Base-by-base conservation (phyloP, 2,329 filamentous ascomycete genomes). In the Paecilomyces variotii region DNA sequence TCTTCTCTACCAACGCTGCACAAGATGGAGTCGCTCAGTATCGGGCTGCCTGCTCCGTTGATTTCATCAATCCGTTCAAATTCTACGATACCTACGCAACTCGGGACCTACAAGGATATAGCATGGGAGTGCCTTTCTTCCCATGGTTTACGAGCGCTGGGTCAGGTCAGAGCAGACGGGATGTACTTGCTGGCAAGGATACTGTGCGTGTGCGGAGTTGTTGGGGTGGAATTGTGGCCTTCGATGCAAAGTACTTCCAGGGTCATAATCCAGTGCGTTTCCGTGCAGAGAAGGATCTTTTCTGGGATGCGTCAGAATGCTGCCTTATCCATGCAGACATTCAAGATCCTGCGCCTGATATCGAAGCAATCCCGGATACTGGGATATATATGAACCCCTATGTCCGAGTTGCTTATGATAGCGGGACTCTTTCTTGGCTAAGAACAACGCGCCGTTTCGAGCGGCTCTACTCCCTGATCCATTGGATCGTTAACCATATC, bases 81-180 rank as follows among this genome's bases (percentile, higher is more conserved):
- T 89, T 88, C 68, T 91, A 92, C 71, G 89, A 92, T 70, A 85
- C 87, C 0, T 91, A 88, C 72, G 89, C 88, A 1, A 87, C 85
- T 28, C 80, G 88, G 24, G 89, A 91, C 67, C 73, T 82, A 2
- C 85, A 90, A 64, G 88, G 88, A 0, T 87, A 82, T 67, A 81
- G 82, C 28, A 83, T 87, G 67, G 88, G 87, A 1, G 73, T 90
- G 2, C 87, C 87, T 0, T 85, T 90, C 68, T 92, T 82, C 67
- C 89, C 89, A 0, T 89, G 87, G 80, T 91, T 91, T 69, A 80
- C 83, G 3, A 72, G 64, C 10, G 70, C 74, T 12, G 78, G 78
- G 1, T 70, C 80, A 12, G 84, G 76, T 0, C 74, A 74, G n/a
- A 85, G 81, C 39, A 79, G 87, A 52, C 76, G 78, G 3, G 87